Evolutionary conservation across 2,329 filamentous ascomycete genomes (phyloP).

Genomic region (Septoria petroselini): DNA sequence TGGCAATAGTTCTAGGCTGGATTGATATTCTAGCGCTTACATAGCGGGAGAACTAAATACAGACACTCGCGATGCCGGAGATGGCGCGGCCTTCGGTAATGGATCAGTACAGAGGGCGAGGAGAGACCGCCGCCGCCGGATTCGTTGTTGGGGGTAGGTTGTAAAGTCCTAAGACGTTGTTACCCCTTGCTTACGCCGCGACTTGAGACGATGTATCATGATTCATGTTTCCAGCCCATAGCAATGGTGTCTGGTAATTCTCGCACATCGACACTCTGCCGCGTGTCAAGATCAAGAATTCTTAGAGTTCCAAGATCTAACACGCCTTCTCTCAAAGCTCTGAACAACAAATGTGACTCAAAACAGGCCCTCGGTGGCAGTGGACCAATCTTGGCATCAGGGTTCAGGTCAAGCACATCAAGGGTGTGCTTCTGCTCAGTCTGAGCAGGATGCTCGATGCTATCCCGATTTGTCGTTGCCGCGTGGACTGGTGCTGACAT

Average conservation of each 20-base stretch:
- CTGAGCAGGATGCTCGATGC: conserved; percentile 22
- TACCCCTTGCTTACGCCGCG: too few species aligned
- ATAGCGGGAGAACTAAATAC: too few species aligned
- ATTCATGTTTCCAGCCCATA: too few species aligned
- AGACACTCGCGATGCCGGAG: too few species aligned
- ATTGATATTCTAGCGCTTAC: too few species aligned
- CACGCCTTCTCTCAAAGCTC: conserved; percentile 64
- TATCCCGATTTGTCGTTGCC: conserved; percentile 20
- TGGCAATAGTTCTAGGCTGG: too few species aligned
- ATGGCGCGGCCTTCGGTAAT: too few species aligned
- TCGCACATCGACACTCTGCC: conserved; percentile 73
- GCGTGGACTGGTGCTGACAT: not conserved
- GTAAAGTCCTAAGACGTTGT: too few species aligned
- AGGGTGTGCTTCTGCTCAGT: conserved; percentile 55
- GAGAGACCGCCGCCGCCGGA: too few species aligned
- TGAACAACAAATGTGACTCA: conserved; percentile 68
- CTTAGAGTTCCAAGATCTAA: conserved; percentile 69
- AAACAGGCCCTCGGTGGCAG: conserved; percentile 70
- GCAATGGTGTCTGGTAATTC: conserved; percentile 68
- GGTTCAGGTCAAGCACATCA: conserved; percentile 71
- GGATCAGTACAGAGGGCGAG: too few species aligned
- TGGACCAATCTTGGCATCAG: conserved; percentile 70
- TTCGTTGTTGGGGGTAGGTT: too few species aligned
- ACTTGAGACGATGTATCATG: too few species aligned
- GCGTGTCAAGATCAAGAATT: conserved; percentile 68